phyloP scores from a whole-genome alignment of 495 filamentous ascomycete species.

The Aspergillus haitiensis region DNA sequence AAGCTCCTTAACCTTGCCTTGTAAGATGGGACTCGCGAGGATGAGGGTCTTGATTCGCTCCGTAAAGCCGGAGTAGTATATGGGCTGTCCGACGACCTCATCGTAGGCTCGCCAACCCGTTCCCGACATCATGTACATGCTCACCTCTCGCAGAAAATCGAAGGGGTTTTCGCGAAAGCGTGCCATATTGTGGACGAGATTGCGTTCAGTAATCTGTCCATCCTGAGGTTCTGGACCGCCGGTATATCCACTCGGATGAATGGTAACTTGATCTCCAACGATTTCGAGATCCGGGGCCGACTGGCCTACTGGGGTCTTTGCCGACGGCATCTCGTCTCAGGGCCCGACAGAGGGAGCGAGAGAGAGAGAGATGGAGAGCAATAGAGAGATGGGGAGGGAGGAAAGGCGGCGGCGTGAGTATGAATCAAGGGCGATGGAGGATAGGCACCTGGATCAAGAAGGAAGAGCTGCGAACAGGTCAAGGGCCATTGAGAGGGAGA shows the following conservation, averaged over 20 bases:
- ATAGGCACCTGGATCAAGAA: slow-evolving; percentile 2
- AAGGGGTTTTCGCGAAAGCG: slow-evolving; percentile 71
- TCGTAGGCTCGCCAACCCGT: slow-evolving; percentile 95
- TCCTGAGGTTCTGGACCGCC: slow-evolving; percentile 42
- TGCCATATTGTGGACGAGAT: slow-evolving; percentile 77
- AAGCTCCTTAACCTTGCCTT: slow-evolving; percentile 70
- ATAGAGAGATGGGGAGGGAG: slow-evolving; percentile 12
- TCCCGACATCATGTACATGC: slow-evolving; percentile 76
- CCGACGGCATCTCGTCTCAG: slow-evolving; percentile 33
- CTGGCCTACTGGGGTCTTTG: slow-evolving; percentile 35
- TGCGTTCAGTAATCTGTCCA: slow-evolving; percentile 59
- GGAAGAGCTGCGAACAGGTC: neutral
- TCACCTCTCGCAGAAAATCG: slow-evolving; percentile 90
- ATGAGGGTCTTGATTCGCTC: slow-evolving; percentile 83
- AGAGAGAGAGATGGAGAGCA: no score
- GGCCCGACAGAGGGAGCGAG: slow-evolving; percentile 13
- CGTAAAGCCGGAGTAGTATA: slow-evolving; percentile 89
- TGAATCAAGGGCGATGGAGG: no score
- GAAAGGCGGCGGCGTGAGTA: neutral
- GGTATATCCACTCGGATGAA: slow-evolving; percentile 73
- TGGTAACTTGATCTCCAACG: slow-evolving; percentile 71
- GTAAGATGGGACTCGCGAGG: slow-evolving; percentile 71
- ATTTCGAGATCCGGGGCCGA: slow-evolving; percentile 82
- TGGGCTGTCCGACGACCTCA: slow-evolving; percentile 81
- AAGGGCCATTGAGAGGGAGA: slow-evolving; percentile 11